Evolutionary conservation across 164 flowering plant genomes (phyloP).

Genomic region (Aristolochia californica): DNA sequence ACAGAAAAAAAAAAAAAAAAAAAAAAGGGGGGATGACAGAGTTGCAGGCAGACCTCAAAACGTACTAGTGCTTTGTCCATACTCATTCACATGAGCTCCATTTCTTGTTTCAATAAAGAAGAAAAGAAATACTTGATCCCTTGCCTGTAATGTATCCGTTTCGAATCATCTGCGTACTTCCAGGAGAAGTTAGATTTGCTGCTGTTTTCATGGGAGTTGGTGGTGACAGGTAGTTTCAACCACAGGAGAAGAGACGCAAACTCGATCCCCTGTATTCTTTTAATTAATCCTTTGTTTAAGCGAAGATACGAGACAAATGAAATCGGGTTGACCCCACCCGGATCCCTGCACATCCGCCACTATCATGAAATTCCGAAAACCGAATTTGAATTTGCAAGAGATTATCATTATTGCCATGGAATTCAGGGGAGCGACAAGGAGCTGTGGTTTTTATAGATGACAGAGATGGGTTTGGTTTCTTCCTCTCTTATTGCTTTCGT

Average conservation of each 20-base stretch:
- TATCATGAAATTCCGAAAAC: slow-evolving; percentile 28
- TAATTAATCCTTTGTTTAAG: too few species aligned
- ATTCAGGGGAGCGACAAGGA: slow-evolving; percentile 20
- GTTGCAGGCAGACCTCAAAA: too few species aligned
- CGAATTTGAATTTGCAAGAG: slow-evolving; percentile 9
- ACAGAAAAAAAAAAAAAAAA: too few species aligned
- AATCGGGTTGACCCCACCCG: slow-evolving; percentile 20
- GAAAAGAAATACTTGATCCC: neutral
- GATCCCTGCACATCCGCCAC: slow-evolving; percentile 16
- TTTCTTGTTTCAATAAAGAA: neutral
- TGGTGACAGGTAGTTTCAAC: neutral
- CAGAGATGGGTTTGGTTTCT: neutral
- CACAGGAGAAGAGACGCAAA: neutral
- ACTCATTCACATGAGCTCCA: neutral
- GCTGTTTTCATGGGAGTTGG: neutral
- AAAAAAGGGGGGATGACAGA: too few species aligned
- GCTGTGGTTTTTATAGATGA: neutral
- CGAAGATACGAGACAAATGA: neutral
- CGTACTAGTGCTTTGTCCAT: too few species aligned
- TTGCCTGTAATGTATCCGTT: neutral
- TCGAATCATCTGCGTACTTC: neutral
- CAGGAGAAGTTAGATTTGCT: neutral
- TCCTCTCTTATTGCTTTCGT: slow-evolving; percentile 16
- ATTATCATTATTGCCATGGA: slow-evolving; percentile 31
- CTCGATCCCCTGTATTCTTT: too few species aligned